Base-by-base conservation (phyloP, 495 filamentous ascomycete species). In the Daldinia caldariorum region DNA sequence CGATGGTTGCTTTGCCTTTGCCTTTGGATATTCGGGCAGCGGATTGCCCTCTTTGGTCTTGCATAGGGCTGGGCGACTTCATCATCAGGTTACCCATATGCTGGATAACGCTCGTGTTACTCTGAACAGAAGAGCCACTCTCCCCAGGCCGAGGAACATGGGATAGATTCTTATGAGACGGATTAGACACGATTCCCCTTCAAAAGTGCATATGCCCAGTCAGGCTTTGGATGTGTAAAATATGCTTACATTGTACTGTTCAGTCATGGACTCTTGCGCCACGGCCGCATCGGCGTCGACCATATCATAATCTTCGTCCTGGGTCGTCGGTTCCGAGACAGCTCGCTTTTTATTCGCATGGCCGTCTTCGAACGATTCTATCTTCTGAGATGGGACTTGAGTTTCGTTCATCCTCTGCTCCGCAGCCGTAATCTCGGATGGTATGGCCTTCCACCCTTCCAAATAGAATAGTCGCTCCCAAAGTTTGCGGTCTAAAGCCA, bases 361-460 rank as follows among this genome's bases (percentile, higher is more conserved):
- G 22, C 79, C 80, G 31, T 81, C 75, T 49, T 79, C 80, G 29
- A 78, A 67, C 16, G 77, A 76, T 34, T 76, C 74, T 8, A 69
- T 53, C 18, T 73, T 71, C 12, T 81, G 79, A 7, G 75, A 58
- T 14, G 74, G 71, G 31, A 74, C 69, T 2, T 70, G 74, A 39
- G 64, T 64, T 26, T 71, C 73, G 47, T 80, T 87, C 71, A 77
- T 78, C 61, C 86, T 82, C 59, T 85, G 83, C 72, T 97, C 94
- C 72, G 89, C 94, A 14, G 77, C 75, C 16, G 79, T 75, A 20
- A 97, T 85, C 67, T 93, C 91, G 14, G 83, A 79, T 13, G 79
- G 78, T 67, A 93, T 87, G 4, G 91, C 84, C 43, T 87, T 88
- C 91, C 94, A 99, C 5, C 96, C 96, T 80, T 97, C 93, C 10